These are phyloP conservation scores for Pleodorina starrii DNA, from an alignment of 139 green algal species.

Conservation along the genomic window DNA sequence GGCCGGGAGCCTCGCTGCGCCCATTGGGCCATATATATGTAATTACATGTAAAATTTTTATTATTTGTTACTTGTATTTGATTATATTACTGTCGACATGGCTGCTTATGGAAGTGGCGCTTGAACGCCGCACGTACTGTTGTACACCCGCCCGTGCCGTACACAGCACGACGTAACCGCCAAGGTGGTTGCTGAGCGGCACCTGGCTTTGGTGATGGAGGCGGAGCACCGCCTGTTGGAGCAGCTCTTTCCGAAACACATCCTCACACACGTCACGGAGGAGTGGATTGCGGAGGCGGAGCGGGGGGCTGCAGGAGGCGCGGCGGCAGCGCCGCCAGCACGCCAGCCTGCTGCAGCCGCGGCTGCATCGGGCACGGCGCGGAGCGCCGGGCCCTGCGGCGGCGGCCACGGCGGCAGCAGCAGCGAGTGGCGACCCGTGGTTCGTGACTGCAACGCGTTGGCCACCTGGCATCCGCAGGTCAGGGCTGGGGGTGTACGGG, in stretches of 20 bases:
- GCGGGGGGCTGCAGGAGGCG: neutral
- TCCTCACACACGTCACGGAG: slow-evolving; percentile 25
- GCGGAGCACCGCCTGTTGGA: slow-evolving; percentile 49
- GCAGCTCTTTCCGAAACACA: slow-evolving; percentile 48
- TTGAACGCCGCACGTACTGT: too few species aligned
- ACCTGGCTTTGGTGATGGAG: slow-evolving; percentile 44
- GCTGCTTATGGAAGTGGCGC: too few species aligned
- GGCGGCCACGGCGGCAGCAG: neutral
- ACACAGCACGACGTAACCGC: slow-evolving; percentile 38
- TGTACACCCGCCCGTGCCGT: too few species aligned
- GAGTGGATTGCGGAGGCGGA: slow-evolving; percentile 29
- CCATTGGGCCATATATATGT: too few species aligned
- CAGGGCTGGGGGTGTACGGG: too few species aligned
- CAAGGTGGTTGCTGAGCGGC: slow-evolving; percentile 40
- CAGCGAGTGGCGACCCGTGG: slow-evolving; percentile 13
- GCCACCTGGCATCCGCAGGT: slow-evolving; percentile 35
- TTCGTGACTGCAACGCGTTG: slow-evolving; percentile 22
- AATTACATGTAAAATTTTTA: too few species aligned
- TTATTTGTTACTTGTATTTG: too few species aligned
- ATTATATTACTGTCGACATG: too few species aligned
- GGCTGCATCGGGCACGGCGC: neutral
- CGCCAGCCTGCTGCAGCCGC: too few species aligned
- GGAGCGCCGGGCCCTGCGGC: neutral
- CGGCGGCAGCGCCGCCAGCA: too few species aligned
- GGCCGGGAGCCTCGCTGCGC: too few species aligned